Conservation (phyloP, 164 flowering plant genomes). For the Nymphaea colorata region DNA sequence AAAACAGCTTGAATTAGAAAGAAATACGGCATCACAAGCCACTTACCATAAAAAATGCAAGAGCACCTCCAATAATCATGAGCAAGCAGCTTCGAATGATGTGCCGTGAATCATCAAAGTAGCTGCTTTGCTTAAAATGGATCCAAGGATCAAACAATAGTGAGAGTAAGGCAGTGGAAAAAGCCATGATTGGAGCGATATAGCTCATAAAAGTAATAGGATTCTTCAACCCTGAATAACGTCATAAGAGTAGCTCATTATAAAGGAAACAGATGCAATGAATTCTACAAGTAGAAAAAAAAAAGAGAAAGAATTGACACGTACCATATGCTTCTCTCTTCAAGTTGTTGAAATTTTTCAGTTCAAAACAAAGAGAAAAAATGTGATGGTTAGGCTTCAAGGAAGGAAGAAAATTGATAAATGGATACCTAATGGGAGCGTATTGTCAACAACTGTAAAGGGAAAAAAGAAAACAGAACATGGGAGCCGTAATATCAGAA, state of each 20-base stretch:
- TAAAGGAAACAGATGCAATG: not conserved
- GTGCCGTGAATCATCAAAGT: constrained; percentile 71
- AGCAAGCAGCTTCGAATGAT: constrained; percentile 57
- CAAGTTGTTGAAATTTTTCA: not conserved
- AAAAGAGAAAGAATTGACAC: not conserved
- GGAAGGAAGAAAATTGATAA: not conserved
- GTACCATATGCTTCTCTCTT: not conserved
- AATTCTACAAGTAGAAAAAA: not conserved
- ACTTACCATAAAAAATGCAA: constrained; percentile 90
- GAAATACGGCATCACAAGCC: not conserved
- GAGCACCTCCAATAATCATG: constrained; percentile 89
- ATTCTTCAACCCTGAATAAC: constrained; percentile 68
- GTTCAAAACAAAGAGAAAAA: not conserved
- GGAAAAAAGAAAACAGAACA: too few relatives aligned
- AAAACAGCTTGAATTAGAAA: too few relatives aligned
- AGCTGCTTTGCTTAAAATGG: constrained; percentile 44
- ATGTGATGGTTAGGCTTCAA: not conserved
- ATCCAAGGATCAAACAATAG: constrained; percentile 83
- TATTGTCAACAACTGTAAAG: too few relatives aligned
- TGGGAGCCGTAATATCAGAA: too few relatives aligned
- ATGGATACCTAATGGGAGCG: too few relatives aligned
- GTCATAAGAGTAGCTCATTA: constrained; percentile 3
- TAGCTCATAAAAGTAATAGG: constrained; percentile 94
- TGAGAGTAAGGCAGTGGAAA: constrained; percentile 68
- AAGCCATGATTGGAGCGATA: constrained; percentile 89